Evolutionary conservation across 179 eudicot species (phyloP).

Genomic region (Spinacia oleracea): DNA sequence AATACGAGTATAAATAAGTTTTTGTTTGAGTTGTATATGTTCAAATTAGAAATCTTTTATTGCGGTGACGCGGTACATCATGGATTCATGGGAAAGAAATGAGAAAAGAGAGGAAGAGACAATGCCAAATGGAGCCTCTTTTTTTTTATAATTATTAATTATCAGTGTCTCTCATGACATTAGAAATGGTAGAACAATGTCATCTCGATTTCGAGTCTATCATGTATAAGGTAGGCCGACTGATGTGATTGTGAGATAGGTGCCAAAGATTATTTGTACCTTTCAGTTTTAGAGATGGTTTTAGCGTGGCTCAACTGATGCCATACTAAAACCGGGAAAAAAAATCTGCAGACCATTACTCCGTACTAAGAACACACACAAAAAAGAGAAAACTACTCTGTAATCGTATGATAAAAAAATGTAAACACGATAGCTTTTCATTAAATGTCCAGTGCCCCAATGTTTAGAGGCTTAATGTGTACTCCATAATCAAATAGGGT

Average conservation of each 20-base stretch:
- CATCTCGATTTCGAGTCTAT: neutral
- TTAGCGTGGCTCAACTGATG: too few relatives aligned
- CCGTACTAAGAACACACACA: too few relatives aligned
- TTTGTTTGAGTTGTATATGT: neutral
- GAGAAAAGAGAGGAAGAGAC: neutral
- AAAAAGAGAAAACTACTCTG: too few relatives aligned
- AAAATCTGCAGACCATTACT: too few relatives aligned
- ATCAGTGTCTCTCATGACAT: too few relatives aligned
- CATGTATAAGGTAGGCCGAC: neutral
- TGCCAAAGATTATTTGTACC: neutral
- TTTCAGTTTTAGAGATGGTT: too few relatives aligned
- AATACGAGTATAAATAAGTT: neutral
- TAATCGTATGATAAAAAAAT: too few relatives aligned
- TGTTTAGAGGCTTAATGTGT: too few relatives aligned
- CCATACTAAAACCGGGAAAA: too few relatives aligned
- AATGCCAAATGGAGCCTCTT: neutral
- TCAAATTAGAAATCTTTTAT: neutral
- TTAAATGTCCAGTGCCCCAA: too few relatives aligned
- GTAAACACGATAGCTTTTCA: too few relatives aligned
- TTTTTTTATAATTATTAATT: neutral
- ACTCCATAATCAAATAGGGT: too few relatives aligned
- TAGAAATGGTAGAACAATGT: neutral
- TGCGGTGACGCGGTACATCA: neutral
- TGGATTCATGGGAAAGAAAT: neutral
- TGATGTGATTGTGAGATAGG: neutral